Percentiles rank a stretch among this genome's conserved stretches.
phyloP scores from a whole-genome alignment of 176 grass and related monocot species.

The Pharus latifolius region DNA sequence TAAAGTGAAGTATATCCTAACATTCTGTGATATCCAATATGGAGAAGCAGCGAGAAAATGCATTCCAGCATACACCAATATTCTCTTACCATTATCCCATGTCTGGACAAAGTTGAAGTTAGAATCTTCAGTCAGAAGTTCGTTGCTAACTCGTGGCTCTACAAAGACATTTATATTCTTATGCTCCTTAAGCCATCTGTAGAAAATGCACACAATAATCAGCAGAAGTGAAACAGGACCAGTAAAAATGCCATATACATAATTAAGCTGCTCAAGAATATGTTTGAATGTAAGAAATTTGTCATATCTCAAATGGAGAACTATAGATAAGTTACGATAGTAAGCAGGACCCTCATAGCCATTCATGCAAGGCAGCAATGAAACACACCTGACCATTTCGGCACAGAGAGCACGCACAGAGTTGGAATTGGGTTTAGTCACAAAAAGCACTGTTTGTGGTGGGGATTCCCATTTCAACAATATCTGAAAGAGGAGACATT shows the following conservation, averaged over 20 bases:
- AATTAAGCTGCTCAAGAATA: neutral
- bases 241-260: neutral
- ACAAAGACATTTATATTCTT: slow-evolving; percentile 76
- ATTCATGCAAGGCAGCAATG: neutral
- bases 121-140: slow-evolving; percentile 51
- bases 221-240: neutral
- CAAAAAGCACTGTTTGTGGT: slow-evolving; percentile 79
- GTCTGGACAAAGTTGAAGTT: slow-evolving; percentile 78
- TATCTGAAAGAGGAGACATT: slow-evolving; percentile 48
- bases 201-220: slow-evolving; percentile 6
- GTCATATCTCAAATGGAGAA: neutral
- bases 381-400: slow-evolving; percentile 82
- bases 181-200: slow-evolving; percentile 84
- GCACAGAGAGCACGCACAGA: slow-evolving; percentile 52
- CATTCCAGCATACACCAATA: slow-evolving; percentile 4
- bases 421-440: slow-evolving; percentile 94
- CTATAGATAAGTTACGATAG: neutral
- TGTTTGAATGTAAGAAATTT: neutral
- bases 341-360: neutral
- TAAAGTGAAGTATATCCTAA: neutral
- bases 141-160: slow-evolving; percentile 70
- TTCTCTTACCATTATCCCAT: slow-evolving; percentile 62
- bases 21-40: neutral
- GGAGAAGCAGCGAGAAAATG: neutral
- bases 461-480: slow-evolving; percentile 94